phyloP scores from a whole-genome alignment of 1,284 basidiomycete species.

The Sanghuangporus weigelae region DNA sequence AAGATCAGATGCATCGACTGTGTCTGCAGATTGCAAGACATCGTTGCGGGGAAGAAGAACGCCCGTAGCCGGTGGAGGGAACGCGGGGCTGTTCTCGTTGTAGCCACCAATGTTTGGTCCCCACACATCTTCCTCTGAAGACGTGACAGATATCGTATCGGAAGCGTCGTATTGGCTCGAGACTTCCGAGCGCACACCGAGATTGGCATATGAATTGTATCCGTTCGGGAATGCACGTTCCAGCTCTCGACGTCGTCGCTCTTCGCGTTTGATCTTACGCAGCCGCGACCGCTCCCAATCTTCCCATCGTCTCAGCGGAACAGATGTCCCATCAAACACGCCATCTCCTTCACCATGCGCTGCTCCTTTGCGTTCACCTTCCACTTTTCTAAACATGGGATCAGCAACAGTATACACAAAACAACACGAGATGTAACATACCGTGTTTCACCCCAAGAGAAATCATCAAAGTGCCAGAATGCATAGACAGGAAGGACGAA shows the following conservation, averaged over 20 bases:
- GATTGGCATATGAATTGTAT: slow-evolving; percentile 58
- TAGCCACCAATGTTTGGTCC: slow-evolving; percentile 82
- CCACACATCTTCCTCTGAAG: slow-evolving; percentile 94
- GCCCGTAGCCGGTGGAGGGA: slow-evolving; percentile 79
- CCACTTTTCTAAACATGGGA: slow-evolving; percentile 70
- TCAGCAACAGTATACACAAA: slow-evolving; percentile 18
- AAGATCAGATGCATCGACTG: slow-evolving; percentile 70
- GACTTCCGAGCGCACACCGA: slow-evolving; percentile 48
- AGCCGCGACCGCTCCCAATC: slow-evolving; percentile 98
- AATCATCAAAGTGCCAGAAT: slow-evolving; percentile 99
- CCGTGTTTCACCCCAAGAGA: slow-evolving; percentile 98
- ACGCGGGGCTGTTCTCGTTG: slow-evolving; percentile 77
- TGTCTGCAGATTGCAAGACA: slow-evolving; percentile 47
- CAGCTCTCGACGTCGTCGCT: slow-evolving; percentile 75
- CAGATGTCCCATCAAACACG: slow-evolving; percentile 51
- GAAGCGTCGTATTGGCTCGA: slow-evolving; percentile 67
- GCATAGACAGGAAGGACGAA: slow-evolving; percentile 91
- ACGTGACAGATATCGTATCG: slow-evolving; percentile 72
- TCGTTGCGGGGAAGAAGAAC: slow-evolving; percentile 44
- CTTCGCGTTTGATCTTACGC: slow-evolving; percentile 87
- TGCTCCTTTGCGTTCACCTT: slow-evolving; percentile 77
- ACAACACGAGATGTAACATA: slow-evolving; percentile 31
- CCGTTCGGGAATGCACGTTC: slow-evolving; percentile 57
- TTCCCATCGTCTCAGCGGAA: slow-evolving; percentile 95
- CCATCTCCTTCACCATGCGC: slow-evolving; percentile 70